Conservation (phyloP, 306 rosid genomes). For the Gillenia trifoliata region DNA sequence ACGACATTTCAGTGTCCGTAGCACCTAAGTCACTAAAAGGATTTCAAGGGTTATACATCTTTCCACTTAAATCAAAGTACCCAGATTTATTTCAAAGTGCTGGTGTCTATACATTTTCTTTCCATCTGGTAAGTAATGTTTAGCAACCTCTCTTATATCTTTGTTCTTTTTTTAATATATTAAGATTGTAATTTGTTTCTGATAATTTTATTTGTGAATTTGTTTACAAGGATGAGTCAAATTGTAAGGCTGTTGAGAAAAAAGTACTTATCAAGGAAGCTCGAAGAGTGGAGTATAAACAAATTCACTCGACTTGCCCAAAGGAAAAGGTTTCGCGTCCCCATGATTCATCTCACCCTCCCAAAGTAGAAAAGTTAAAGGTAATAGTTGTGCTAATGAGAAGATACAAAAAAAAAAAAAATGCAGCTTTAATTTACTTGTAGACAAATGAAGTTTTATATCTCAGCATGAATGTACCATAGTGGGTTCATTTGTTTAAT, state of each 20-base stretch:
- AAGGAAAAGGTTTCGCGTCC: neutral
- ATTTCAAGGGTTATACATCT: constrained; percentile 33
- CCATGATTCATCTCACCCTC: neutral
- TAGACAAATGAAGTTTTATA: neutral
- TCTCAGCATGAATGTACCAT: neutral
- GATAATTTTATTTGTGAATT: constrained; percentile 7
- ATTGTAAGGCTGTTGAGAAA: constrained; percentile 18
- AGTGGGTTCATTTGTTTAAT: neutral
- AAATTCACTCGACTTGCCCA: neutral
- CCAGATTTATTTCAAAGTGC: constrained; percentile 19
- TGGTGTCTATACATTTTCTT: constrained; percentile 35
- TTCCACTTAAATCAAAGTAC: constrained; percentile 24
- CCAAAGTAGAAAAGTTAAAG: neutral
- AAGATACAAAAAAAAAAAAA: neutral
- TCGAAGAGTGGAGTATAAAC: neutral
- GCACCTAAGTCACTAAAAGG: constrained; percentile 24
- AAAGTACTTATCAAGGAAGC: constrained; percentile 31
- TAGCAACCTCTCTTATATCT: neutral
- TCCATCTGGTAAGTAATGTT: constrained; percentile 37
- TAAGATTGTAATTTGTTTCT: neutral
- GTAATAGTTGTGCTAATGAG: neutral
- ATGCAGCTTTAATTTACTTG: neutral
- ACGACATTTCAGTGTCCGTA: neutral
- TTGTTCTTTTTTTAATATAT: neutral
- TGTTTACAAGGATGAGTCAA: constrained; percentile 26